Percentiles rank a stretch among this genome's conserved stretches.
phyloP scores from a whole-genome alignment of 2,329 filamentous ascomycete genomes.

The Neopestalotiopsis sp. region DNA sequence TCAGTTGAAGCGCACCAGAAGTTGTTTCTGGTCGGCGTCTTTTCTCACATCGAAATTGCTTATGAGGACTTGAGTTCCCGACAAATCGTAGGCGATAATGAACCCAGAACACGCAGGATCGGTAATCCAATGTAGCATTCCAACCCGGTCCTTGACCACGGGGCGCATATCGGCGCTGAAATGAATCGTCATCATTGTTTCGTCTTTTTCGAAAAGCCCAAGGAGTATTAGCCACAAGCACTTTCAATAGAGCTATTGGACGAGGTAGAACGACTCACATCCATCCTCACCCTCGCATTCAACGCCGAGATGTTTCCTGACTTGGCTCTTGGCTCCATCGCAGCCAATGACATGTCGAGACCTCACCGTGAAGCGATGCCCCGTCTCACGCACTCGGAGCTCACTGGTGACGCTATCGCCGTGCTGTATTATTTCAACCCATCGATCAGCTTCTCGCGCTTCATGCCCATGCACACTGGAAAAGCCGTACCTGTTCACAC shows the following conservation, averaged over 20 bases:
- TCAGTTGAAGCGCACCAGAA: neutral
- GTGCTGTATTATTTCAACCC: slow-evolving; percentile 18
- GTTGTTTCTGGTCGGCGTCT: too few relatives aligned
- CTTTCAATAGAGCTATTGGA: neutral
- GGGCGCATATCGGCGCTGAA: slow-evolving; percentile 47
- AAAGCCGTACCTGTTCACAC: slow-evolving; percentile 37
- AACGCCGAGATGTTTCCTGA: slow-evolving; percentile 39
- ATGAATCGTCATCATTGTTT: slow-evolving; percentile 54
- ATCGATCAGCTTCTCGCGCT: neutral
- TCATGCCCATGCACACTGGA: neutral
- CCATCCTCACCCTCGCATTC: slow-evolving; percentile 48
- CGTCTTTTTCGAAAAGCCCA: slow-evolving; percentile 31
- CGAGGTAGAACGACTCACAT: slow-evolving; percentile 34
- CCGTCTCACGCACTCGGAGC: slow-evolving; percentile 35
- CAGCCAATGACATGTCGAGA: slow-evolving; percentile 42
- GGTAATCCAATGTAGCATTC: slow-evolving; percentile 52
- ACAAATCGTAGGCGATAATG: slow-evolving; percentile 49
- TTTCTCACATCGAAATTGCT: slow-evolving; percentile 47
- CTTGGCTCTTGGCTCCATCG: slow-evolving; percentile 41
- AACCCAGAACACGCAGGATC: slow-evolving; percentile 49
- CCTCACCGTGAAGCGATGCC: slow-evolving; percentile 31
- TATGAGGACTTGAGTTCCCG: slow-evolving; percentile 47
- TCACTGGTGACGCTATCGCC: slow-evolving; percentile 33
- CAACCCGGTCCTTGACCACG: slow-evolving; percentile 42
- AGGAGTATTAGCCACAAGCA: too few relatives aligned